phyloP scores from a whole-genome alignment of 768 basidiomycete species.

The Boletus speciosus region DNA sequence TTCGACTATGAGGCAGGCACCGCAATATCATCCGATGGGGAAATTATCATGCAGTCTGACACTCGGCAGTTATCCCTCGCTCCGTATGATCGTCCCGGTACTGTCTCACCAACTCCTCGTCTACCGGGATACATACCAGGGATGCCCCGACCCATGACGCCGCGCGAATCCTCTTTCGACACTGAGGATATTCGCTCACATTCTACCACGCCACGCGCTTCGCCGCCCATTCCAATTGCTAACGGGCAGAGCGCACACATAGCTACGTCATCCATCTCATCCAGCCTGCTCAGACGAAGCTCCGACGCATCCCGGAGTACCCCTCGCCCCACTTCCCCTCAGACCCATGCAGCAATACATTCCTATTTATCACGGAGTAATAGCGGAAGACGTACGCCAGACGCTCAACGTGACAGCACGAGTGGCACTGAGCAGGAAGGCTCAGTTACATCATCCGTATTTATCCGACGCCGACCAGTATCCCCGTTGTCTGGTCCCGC shows the following conservation, averaged over 20 bases:
- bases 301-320: conserved; percentile 53
- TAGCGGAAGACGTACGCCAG: conserved; percentile 66
- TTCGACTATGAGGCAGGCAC: conserved; percentile 59
- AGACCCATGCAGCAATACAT: conserved; percentile 35
- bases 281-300: conserved; percentile 46
- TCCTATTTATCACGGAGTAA: conserved; percentile 55
- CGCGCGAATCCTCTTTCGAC: conserved; percentile 64
- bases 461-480: conserved; percentile 60
- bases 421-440: conserved; percentile 40
- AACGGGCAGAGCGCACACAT: conserved; percentile 35
- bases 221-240: conserved; percentile 50
- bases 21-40: conserved; percentile 66
- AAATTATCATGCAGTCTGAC: conserved; percentile 44
- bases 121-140: conserved; percentile 86
- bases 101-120: conserved; percentile 47
- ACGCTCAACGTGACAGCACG: conserved; percentile 39
- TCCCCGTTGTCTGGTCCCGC: conserved; percentile 64
- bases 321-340: conserved; percentile 49
- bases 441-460: conserved; percentile 48
- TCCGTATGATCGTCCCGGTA: conserved; percentile 49
- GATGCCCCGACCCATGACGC: conserved; percentile 89
- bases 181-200: conserved; percentile 71
- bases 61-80: conserved; percentile 58
- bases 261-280: conserved; percentile 34
- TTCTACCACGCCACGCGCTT: conserved; percentile 71